Evolutionary conservation across 805 yeast genomes (phyloP).

Genomic region (Sugiyamaella smithiae): DNA sequence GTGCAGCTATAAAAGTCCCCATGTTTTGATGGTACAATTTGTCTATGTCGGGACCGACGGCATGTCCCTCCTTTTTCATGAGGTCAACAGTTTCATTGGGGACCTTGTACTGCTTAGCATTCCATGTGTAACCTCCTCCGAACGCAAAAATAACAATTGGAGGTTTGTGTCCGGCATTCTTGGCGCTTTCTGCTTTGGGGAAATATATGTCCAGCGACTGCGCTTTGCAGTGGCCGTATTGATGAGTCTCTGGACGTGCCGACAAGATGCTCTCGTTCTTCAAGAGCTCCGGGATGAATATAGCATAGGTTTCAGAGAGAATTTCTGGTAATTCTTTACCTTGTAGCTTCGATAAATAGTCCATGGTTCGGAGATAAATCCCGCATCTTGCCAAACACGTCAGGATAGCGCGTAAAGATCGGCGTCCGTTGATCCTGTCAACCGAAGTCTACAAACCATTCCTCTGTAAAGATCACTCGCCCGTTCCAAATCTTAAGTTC

Average conservation of each 20-base stretch:
- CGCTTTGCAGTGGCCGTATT: neutral
- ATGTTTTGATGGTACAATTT: conserved; percentile 1
- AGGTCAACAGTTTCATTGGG: neutral
- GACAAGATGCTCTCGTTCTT: neutral
- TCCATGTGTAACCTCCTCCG: conserved; percentile 3
- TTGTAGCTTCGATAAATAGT: neutral
- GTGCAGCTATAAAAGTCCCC: conserved; percentile 2
- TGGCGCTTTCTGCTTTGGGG: neutral
- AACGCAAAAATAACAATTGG: conserved; percentile 1
- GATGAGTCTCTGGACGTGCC: conserved; percentile 1
- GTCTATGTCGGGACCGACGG: neutral
- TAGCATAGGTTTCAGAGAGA: neutral
- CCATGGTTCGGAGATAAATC: neutral
- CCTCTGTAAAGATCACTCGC: neutral
- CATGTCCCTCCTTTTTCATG: neutral
- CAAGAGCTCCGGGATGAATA: neutral
- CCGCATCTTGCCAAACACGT: neutral
- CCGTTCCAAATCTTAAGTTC: neutral
- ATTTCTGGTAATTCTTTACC: conserved; percentile 1
- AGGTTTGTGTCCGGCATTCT: neutral
- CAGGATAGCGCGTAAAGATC: no score
- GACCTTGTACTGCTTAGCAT: neutral
- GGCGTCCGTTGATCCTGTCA: no score
- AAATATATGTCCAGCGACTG: neutral
- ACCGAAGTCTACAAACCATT: no score